These are phyloP conservation scores for Leccinum aurantiacum DNA, from an alignment of 768 basidiomycete genomes.

Conservation along the genomic window DNA sequence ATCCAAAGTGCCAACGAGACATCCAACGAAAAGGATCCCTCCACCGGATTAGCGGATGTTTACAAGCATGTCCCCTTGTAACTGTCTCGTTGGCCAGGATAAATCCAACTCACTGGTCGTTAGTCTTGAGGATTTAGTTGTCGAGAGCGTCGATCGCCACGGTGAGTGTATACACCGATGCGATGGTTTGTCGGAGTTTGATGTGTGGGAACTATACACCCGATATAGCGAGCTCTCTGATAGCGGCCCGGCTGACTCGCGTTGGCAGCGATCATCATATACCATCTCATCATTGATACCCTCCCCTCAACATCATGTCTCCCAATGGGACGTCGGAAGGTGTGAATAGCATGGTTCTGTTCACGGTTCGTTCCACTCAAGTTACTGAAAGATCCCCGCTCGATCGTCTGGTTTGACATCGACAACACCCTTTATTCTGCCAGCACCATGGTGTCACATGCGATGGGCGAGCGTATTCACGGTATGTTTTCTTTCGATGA, in stretches of 20 bases:
- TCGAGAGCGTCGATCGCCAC: conserved; percentile 30
- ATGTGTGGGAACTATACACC: conserved; percentile 25
- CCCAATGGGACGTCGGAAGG: conserved; percentile 25
- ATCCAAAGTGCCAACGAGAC: conserved; percentile 35
- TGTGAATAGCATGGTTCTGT: conserved; percentile 3
- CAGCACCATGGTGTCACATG: conserved; percentile 68
- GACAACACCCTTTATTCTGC: conserved; percentile 89
- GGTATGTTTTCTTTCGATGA: conserved; percentile 39
- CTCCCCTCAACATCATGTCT: conserved; percentile 22
- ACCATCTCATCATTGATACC: conserved; percentile 24
- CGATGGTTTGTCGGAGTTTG: conserved; percentile 24
- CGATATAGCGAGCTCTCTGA: conserved; percentile 9
- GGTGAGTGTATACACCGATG: conserved; percentile 13
- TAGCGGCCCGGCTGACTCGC: background rate
- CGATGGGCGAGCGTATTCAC: conserved; percentile 79
- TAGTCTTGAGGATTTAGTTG: conserved; percentile 45
- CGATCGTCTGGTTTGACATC: conserved; percentile 78
- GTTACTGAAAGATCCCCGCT: conserved; percentile 47
- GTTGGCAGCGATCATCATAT: conserved; percentile 1
- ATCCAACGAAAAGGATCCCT: conserved; percentile 34
- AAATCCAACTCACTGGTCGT: conserved; percentile 40
- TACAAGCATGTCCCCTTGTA: background rate
- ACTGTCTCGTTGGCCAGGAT: conserved; percentile 12
- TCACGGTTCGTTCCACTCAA: conserved; percentile 4
- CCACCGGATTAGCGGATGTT: conserved; percentile 1